Evolutionary conservation across 1,284 basidiomycete genomes (phyloP).

Genomic region (Sporisorium iseilematis-ciliati): DNA sequence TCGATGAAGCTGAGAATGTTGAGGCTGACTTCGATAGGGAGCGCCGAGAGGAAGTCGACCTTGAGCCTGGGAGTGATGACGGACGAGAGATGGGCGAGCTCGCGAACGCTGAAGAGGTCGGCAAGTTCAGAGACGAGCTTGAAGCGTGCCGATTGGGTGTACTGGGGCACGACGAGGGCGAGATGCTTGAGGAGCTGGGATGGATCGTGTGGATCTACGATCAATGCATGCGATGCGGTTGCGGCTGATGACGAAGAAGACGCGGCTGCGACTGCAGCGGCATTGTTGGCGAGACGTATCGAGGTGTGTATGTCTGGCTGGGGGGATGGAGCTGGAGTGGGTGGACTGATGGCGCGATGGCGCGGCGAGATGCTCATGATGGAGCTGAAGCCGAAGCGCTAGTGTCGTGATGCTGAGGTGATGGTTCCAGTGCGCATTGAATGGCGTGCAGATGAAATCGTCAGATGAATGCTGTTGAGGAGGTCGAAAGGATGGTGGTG

Average conservation of each 20-base stretch:
- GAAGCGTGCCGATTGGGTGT: slow-evolving; percentile 47
- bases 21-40: slow-evolving; percentile 86
- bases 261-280: slow-evolving; percentile 29
- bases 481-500: no score
- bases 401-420: not conserved
- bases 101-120: slow-evolving; percentile 74
- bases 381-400: not conserved
- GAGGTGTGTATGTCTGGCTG: slow-evolving; percentile 56
- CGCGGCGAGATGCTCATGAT: slow-evolving; percentile 53
- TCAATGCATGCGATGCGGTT: slow-evolving; percentile 16
- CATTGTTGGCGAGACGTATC: slow-evolving; percentile 52
- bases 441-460: no score
- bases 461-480: no score
- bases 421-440: no score
- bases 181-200: slow-evolving; percentile 52
- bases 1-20: slow-evolving; percentile 86
- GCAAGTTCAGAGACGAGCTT: slow-evolving; percentile 60
- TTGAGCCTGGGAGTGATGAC: slow-evolving; percentile 83
- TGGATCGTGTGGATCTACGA: slow-evolving; percentile 44
- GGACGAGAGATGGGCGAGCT: slow-evolving; percentile 82
- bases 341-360: slow-evolving; percentile 61
- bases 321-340: slow-evolving; percentile 63
- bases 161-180: slow-evolving; percentile 45
- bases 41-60: slow-evolving; percentile 84
- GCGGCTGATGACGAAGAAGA: slow-evolving; percentile 14